Evolutionary conservation across 768 basidiomycete species (phyloP).

Genomic region (Ephemerocybe angulata): DNA sequence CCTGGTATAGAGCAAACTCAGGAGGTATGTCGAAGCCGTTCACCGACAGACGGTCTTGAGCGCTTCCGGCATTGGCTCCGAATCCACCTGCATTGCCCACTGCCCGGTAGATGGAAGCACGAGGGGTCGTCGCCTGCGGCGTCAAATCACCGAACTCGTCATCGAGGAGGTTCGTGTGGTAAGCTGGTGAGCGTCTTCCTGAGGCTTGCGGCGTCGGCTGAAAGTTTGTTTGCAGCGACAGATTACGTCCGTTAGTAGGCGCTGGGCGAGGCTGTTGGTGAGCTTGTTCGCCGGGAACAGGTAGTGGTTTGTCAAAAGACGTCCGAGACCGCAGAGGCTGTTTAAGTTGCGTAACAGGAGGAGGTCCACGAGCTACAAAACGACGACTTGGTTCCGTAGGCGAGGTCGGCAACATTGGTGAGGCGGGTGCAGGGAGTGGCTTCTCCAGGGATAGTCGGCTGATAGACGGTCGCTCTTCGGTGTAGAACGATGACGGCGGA

Average conservation of each 20-base stretch:
- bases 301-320: slow-evolving; percentile 17
- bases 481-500: slow-evolving; percentile 14
- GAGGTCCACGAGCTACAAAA: slow-evolving; percentile 11
- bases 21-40: slow-evolving; percentile 23
- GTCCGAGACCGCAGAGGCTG: slow-evolving; percentile 13
- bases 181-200: neutral
- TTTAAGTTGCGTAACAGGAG: slow-evolving; percentile 12
- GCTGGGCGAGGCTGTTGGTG: neutral
- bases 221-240: slow-evolving; percentile 8
- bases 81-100: neutral
- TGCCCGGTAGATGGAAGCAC: neutral
- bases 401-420: too few relatives aligned
- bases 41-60: neutral
- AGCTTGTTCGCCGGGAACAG: slow-evolving; percentile 3
- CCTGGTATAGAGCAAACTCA: slow-evolving; percentile 32
- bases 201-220: neutral
- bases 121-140: slow-evolving; percentile 1
- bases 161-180: slow-evolving; percentile 7
- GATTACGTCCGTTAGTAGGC: neutral
- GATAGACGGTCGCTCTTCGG: neutral
- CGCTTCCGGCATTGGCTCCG: neutral
- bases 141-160: slow-evolving; percentile 11
- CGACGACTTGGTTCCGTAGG: slow-evolving; percentile 9
- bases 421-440: slow-evolving; percentile 21
- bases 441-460: slow-evolving; percentile 19